phyloP scores from a whole-genome alignment of 192 early-diverging fungal genomes.

The Gigaspora rosea region DNA sequence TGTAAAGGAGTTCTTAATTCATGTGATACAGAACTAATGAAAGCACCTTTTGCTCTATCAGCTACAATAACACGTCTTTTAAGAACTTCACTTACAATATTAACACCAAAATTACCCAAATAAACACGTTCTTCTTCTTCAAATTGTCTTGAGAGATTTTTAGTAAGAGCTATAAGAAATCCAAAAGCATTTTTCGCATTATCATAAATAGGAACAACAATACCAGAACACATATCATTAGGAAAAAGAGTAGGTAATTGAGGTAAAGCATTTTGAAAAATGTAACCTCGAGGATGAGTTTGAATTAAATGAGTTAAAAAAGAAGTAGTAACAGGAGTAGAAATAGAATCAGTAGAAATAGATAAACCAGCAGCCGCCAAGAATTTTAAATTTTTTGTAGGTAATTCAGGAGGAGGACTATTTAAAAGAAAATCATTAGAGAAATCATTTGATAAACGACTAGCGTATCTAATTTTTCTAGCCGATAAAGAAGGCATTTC shows the following conservation, averaged over 20 bases:
- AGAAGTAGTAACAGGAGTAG: background rate
- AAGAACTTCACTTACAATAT: conserved; percentile 46
- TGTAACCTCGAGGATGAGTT: conserved; percentile 14
- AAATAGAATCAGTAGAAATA: background rate
- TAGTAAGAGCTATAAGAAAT: conserved; percentile 39
- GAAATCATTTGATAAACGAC: conserved; percentile 5
- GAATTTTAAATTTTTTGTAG: conserved; percentile 3
- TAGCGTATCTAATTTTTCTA: background rate
- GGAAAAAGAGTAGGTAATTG: conserved; percentile 18
- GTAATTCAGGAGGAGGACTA: background rate
- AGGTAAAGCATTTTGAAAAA: conserved; percentile 28
- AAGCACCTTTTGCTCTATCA: conserved; percentile 50
- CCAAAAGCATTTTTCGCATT: conserved; percentile 27
- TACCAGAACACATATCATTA: conserved; percentile 23
- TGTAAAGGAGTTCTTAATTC: conserved; percentile 58
- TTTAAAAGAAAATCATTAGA: background rate
- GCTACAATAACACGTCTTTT: conserved; percentile 49
- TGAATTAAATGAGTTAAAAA: conserved; percentile 6
- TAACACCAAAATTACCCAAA: conserved; percentile 50
- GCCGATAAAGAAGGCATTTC: conserved; percentile 19
- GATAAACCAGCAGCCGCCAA: conserved; percentile 3
- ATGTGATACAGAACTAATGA: conserved; percentile 48
- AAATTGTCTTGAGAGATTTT: conserved; percentile 38
- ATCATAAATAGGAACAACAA: conserved; percentile 37
- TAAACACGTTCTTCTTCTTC: conserved; percentile 47